Conservation (phyloP, 192 early-diverging fungal genomes). For the Linnemannia hyalina region DNA sequence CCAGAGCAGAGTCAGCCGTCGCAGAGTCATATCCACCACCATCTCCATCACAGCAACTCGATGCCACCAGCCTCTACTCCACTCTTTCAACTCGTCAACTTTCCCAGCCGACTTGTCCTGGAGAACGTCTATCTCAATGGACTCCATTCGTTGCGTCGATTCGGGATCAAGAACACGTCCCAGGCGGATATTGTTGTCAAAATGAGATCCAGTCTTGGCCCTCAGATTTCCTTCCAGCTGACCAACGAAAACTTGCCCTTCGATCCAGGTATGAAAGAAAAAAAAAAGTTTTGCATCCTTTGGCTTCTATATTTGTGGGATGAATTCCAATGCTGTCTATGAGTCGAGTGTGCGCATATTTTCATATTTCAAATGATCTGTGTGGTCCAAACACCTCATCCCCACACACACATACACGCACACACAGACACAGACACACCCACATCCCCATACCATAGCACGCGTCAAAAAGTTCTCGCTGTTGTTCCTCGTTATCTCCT, state of each 20-base stretch:
- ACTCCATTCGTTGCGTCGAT: constrained; percentile 78
- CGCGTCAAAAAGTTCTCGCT: neutral
- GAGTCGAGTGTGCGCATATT: neutral
- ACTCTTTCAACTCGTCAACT: constrained; percentile 67
- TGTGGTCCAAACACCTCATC: neutral
- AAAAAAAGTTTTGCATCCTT: neutral
- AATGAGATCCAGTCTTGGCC: constrained; percentile 82
- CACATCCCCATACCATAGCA: no score
- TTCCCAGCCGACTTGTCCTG: constrained; percentile 70
- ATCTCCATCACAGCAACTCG: neutral
- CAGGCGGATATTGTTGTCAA: constrained; percentile 72
- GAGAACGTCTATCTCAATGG: constrained; percentile 90
- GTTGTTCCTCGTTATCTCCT: neutral
- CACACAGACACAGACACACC: neutral
- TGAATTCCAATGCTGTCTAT: neutral
- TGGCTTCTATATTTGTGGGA: neutral
- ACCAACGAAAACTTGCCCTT: constrained; percentile 86
- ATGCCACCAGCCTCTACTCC: constrained; percentile 24
- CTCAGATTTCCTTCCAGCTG: constrained; percentile 88
- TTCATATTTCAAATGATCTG: neutral
- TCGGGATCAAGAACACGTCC: constrained; percentile 80
- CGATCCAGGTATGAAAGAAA: constrained; percentile 56
- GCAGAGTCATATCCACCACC: constrained; percentile 2
- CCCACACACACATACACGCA: neutral
- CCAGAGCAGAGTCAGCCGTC: neutral